Conservation (phyloP, 176 grass and related monocot species). For the Ampelocalamus luodianensis region DNA sequence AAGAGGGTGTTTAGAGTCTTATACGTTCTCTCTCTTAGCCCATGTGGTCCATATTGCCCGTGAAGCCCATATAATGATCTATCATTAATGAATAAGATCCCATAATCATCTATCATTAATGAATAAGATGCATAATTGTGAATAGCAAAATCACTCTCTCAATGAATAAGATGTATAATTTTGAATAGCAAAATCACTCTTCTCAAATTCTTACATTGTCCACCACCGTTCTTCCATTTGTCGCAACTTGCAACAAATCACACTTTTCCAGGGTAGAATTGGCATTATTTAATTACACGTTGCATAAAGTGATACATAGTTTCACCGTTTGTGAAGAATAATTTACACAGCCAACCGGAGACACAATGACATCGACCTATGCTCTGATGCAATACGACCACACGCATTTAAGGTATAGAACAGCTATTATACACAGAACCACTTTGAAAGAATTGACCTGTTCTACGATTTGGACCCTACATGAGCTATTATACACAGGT, state of each 20-base stretch:
- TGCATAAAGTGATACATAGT: slow-evolving; percentile 31
- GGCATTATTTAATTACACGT: slow-evolving; percentile 43
- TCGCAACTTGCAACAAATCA: slow-evolving; percentile 27
- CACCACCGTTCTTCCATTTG: background rate
- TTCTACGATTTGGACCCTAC: slow-evolving; percentile 59
- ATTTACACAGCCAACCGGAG: slow-evolving; percentile 29
- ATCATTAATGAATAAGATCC: too few species aligned
- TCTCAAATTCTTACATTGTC: too few species aligned
- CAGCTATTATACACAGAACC: slow-evolving; percentile 53
- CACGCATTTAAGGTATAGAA: slow-evolving; percentile 40
- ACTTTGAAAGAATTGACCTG: slow-evolving; percentile 56
- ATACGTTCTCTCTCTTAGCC: too few species aligned
- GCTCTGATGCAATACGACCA: slow-evolving; percentile 16
- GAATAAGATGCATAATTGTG: too few species aligned
- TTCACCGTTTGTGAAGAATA: slow-evolving; percentile 45
- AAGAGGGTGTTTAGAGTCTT: too few species aligned
- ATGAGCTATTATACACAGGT: slow-evolving; percentile 64
- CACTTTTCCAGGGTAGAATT: slow-evolving; percentile 30
- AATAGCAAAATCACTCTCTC: too few species aligned
- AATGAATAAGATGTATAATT: too few species aligned
- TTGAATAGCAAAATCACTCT: too few species aligned
- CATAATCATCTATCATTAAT: too few species aligned
- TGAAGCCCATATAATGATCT: too few species aligned
- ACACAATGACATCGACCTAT: slow-evolving; percentile 29
- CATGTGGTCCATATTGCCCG: too few species aligned